Evolutionary conservation across 805 yeast genomes (phyloP).

Genomic region (Teunomyces funiuensis): DNA sequence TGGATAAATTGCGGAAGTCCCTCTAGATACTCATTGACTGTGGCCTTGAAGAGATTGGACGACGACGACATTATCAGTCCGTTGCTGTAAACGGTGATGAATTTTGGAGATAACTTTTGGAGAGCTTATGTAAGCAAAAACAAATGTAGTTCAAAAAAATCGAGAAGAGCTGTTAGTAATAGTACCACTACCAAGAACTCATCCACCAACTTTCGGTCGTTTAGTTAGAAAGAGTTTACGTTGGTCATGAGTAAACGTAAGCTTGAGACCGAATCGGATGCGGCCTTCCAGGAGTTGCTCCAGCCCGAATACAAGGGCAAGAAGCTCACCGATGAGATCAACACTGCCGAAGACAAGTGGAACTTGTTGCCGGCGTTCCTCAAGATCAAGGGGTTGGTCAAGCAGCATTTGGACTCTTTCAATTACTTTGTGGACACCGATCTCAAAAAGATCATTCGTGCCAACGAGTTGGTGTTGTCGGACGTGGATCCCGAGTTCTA

Average conservation of each 20-base stretch:
- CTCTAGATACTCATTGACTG: conserved; percentile 86
- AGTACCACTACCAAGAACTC: neutral
- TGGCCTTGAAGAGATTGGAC: conserved; percentile 51
- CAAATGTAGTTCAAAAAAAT: conserved; percentile 1
- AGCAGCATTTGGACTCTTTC: conserved; percentile 97
- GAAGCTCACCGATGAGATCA: conserved; percentile 78
- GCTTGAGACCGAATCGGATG: conserved; percentile 39
- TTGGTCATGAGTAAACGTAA: conserved; percentile 1
- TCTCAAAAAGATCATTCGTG: conserved; percentile 85
- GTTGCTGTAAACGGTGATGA: conserved; percentile 2
- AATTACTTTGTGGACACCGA: conserved; percentile 94
- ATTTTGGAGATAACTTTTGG: neutral
- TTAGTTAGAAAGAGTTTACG: neutral
- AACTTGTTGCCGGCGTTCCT: conserved; percentile 91
- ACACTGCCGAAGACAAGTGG: conserved; percentile 96
- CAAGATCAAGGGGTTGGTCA: conserved; percentile 92
- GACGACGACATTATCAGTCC: conserved; percentile 15
- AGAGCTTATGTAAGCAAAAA: conserved; percentile 1
- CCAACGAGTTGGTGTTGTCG: conserved; percentile 83
- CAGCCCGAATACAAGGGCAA: conserved; percentile 86
- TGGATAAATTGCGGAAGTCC: conserved; percentile 88
- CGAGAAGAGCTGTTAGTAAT: conserved; percentile 7
- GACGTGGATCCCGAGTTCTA: conserved; percentile 98
- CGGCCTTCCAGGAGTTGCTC: conserved; percentile 71
- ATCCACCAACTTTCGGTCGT: neutral